Base-by-base conservation (phyloP, 371 early-diverging fungal species). In the Mortierella sp. region DNA sequence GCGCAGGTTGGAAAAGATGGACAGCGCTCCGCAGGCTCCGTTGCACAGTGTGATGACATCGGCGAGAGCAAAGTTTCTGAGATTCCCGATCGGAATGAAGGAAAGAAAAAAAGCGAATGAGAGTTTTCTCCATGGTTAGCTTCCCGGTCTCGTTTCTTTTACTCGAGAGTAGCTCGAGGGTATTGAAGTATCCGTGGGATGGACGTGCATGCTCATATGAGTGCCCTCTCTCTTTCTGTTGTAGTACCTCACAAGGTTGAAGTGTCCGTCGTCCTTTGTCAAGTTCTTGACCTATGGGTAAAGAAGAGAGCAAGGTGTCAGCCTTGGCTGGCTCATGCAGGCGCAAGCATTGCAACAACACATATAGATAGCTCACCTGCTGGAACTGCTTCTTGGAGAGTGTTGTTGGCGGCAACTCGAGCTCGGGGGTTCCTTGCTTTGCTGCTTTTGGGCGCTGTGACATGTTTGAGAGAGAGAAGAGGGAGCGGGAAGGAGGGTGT, bases 21-120 rank as follows among this genome's bases (percentile, higher is more conserved):
- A 95, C 76, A 93, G 89, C 31, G 91, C 91, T 13, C 97, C 97
- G 79, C 96, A 96, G 3, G 94, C 94, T 48, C 96, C 96, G 89
- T 97, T 97, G 87, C 95, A 93, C 26, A 97, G 89, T 8, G 97
- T 97, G 74, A 97, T 94, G 74, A 94, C 90, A 87, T 97, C 97
- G 2, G 97, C 97, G 70, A 95, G 83, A 78, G 94, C 90, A 86
- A 97, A 97, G 78, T 94, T 93, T 71, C 94, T 93, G n/a, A 77
- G 73, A 59, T 69, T 44, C 57, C 44, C 48, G 64, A 57, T 69
- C 57, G 2, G 31, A 54, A 26, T 16, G 51, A 48, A 34, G 34
- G 21, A 48, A 14, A 37, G 6, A 43, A 43, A 55, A 46, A 21
- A n/a, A n/a, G 6, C 0, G 67, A 64, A 64, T 64, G 67, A 24